phyloP scores from a whole-genome alignment of 305 asterid species.

The Solanum hybrid region DNA sequence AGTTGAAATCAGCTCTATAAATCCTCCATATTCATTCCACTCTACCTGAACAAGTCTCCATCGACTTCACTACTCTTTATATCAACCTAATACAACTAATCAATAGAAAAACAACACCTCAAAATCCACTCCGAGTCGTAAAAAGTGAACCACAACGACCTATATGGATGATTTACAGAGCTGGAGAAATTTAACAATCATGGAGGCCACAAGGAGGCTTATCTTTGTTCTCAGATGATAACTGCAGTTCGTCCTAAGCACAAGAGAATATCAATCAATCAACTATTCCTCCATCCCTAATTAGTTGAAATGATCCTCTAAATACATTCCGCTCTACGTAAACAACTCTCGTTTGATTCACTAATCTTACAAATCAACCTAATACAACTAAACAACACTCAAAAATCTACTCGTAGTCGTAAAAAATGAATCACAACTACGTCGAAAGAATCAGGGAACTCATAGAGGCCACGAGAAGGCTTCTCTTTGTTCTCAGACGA shows the following conservation, averaged over 20 bases:
- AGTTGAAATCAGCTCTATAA: neutral
- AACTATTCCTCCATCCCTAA: neutral
- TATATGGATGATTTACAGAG: neutral
- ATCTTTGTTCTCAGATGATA: neutral
- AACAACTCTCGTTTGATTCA: neutral
- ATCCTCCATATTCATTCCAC: neutral
- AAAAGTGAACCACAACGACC: neutral
- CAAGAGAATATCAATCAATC: neutral
- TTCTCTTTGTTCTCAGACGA: neutral
- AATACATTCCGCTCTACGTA: neutral
- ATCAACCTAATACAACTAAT: neutral
- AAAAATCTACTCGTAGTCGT: neutral
- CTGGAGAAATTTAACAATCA: constrained; percentile 11
- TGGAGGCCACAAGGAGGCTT: constrained; percentile 26
- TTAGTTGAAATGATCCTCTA: neutral
- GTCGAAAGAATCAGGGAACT: neutral
- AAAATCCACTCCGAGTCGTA: neutral
- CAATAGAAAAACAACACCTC: neutral
- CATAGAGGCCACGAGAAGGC: constrained; percentile 26
- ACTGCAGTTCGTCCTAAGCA: constrained; percentile 5
- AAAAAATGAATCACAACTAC: neutral
- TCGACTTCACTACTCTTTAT: neutral
- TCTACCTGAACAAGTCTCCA: neutral
- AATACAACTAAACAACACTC: neutral
- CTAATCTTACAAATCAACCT: neutral